These are phyloP conservation scores for Parascedosporium putredinis DNA, from an alignment of 2,329 filamentous ascomycete species.

Conservation along the genomic window DNA sequence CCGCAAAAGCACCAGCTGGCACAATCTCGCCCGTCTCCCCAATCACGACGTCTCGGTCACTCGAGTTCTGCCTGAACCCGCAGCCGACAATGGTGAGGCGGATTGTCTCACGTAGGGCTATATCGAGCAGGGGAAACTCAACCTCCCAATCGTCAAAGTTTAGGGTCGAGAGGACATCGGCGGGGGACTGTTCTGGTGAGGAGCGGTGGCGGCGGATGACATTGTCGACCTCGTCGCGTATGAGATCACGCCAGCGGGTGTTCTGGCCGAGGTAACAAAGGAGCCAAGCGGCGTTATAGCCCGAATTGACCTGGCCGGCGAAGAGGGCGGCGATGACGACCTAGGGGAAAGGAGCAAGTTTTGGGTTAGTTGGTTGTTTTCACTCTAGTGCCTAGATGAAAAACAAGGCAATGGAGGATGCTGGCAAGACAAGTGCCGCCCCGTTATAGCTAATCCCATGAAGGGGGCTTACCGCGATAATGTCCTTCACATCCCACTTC, in stretches of 20 bases:
- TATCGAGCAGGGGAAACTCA: conserved; percentile 40
- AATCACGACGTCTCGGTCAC: conserved; percentile 31
- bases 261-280: conserved; percentile 37
- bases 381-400: neutral
- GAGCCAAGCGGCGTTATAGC: conserved; percentile 43
- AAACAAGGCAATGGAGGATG: neutral
- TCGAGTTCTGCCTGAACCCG: conserved; percentile 40
- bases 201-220: conserved; percentile 31
- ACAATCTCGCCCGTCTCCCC: conserved; percentile 36
- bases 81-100: conserved; percentile 36
- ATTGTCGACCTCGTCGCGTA: conserved; percentile 35
- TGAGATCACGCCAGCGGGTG: conserved; percentile 32
- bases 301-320: conserved; percentile 46
- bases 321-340: conserved; percentile 45
- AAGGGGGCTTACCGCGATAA: conserved; percentile 26
- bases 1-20: conserved; percentile 34
- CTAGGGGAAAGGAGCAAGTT: too few relatives aligned
- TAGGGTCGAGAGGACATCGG: conserved; percentile 30
- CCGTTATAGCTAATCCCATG: too few relatives aligned
- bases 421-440: too few relatives aligned
- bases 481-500: conserved; percentile 31
- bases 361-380: neutral
- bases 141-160: conserved; percentile 43
- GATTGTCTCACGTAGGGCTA: conserved; percentile 43
- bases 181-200: conserved; percentile 17